Conservation (phyloP, 2,329 filamentous ascomycete species). For the Penicillium sp. region DNA sequence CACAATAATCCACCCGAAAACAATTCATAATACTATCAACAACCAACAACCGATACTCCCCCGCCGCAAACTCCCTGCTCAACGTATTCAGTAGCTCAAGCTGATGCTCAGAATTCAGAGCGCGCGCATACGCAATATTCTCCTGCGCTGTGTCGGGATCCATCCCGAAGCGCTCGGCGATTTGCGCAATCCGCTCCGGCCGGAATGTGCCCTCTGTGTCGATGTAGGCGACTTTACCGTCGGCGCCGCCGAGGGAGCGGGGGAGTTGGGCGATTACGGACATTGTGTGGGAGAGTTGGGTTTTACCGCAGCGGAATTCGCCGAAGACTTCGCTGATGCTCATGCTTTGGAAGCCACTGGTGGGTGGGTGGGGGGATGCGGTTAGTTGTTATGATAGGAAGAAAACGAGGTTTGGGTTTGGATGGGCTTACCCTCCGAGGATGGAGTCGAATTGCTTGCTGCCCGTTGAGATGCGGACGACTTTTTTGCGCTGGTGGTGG, state of each 20-base stretch:
- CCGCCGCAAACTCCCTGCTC: slow-evolving; percentile 61
- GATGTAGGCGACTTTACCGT: slow-evolving; percentile 70
- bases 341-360: slow-evolving; percentile 68
- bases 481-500: slow-evolving; percentile 62
- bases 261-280: slow-evolving; percentile 62
- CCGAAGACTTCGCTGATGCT: slow-evolving; percentile 62
- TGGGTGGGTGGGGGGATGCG: too few species aligned
- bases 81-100: slow-evolving; percentile 65
- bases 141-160: slow-evolving; percentile 63
- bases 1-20: slow-evolving; percentile 68
- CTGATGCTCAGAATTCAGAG: slow-evolving; percentile 67
- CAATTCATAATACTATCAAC: slow-evolving; percentile 72
- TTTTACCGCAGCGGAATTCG: slow-evolving; percentile 63
- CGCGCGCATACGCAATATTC: slow-evolving; percentile 67
- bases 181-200: slow-evolving; percentile 67
- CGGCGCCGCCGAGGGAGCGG: slow-evolving; percentile 64
- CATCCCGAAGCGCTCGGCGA: slow-evolving; percentile 66
- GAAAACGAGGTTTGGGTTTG: neutral
- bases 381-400: neutral
- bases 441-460: slow-evolving; percentile 69
- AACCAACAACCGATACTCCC: slow-evolving; percentile 66
- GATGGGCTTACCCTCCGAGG: slow-evolving; percentile 57
- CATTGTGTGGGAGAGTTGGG: slow-evolving; percentile 69
- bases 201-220: slow-evolving; percentile 68
- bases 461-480: slow-evolving; percentile 68